Evolutionary conservation across 2,329 filamentous ascomycete genomes (phyloP).

Genomic region (Ilyonectria robusta): DNA sequence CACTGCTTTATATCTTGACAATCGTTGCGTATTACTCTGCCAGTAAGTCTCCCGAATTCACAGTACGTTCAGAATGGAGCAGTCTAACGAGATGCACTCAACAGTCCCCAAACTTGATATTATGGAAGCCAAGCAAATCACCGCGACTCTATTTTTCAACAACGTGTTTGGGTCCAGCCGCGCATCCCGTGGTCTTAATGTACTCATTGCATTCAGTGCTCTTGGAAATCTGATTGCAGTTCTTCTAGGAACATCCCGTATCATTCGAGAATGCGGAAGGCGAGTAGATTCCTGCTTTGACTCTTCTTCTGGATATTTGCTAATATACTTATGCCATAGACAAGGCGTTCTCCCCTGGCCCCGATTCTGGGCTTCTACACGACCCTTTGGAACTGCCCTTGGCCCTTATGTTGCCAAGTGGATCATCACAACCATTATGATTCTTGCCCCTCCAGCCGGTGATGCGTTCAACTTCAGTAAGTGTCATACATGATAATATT

Average conservation of each 20-base stretch:
- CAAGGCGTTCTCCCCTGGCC: constrained; percentile 73
- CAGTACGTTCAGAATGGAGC: not conserved
- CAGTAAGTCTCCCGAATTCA: constrained; percentile 45
- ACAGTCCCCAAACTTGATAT: constrained; percentile 67
- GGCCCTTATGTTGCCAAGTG: constrained; percentile 72
- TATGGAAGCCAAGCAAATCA: constrained; percentile 63
- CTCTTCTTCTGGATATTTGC: not conserved
- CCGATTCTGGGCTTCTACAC: constrained; percentile 72
- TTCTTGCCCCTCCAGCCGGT: constrained; percentile 71
- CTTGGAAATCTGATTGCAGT: constrained; percentile 72
- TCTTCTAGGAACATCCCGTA: constrained; percentile 67
- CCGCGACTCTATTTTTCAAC: constrained; percentile 71
- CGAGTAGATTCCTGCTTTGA: constrained; percentile 30
- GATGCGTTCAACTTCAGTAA: constrained; percentile 75
- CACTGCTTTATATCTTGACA: constrained; percentile 68
- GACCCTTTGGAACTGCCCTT: constrained; percentile 73
- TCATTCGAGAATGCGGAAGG: constrained; percentile 72
- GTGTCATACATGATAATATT: constrained; percentile 18
- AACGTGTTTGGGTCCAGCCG: constrained; percentile 67
- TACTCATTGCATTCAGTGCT: constrained; percentile 69
- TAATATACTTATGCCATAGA: constrained; percentile 45
- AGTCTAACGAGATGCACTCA: not conserved
- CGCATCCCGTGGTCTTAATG: constrained; percentile 67
- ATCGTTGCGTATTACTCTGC: constrained; percentile 74
- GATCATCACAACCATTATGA: constrained; percentile 70